phyloP scores from a whole-genome alignment of 192 early-diverging fungal genomes.

The Rhizoclosmatium sp. region DNA sequence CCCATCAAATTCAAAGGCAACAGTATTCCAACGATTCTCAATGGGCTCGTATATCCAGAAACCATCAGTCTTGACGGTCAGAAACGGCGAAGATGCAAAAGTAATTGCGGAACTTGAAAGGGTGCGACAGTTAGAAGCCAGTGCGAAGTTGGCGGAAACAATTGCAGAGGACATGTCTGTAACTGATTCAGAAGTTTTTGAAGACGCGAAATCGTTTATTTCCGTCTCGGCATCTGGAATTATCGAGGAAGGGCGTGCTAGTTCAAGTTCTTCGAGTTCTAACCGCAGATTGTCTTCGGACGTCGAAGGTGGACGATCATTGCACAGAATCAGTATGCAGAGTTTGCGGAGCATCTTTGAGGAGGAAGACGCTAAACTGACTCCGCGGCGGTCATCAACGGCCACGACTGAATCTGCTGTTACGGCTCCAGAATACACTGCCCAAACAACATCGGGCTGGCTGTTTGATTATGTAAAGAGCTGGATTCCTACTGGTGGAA shows the following conservation, averaged over 20 bases:
- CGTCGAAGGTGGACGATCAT: background rate
- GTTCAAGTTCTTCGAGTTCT: background rate
- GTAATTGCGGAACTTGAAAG: too few relatives aligned
- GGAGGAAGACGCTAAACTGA: background rate
- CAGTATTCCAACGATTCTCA: background rate
- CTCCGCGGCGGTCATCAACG: background rate
- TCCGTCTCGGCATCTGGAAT: background rate
- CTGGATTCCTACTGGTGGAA: background rate
- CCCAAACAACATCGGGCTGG: background rate
- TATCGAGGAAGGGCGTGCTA: background rate
- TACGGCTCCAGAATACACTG: background rate
- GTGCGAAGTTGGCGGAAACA: background rate
- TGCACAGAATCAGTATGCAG: background rate
- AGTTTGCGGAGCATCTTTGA: background rate
- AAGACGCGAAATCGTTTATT: conserved; percentile 38
- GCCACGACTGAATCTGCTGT: background rate
- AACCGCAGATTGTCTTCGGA: background rate
- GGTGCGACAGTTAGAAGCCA: background rate
- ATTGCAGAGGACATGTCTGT: background rate
- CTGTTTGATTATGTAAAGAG: conserved; percentile 22
- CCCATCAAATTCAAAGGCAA: background rate
- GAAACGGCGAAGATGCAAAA: background rate
- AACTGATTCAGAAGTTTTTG: conserved; percentile 4
- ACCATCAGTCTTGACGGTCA: background rate
- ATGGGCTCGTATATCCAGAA: background rate